Base-by-base conservation (phyloP, 768 basidiomycete genomes). In the Boletus insuetus region DNA sequence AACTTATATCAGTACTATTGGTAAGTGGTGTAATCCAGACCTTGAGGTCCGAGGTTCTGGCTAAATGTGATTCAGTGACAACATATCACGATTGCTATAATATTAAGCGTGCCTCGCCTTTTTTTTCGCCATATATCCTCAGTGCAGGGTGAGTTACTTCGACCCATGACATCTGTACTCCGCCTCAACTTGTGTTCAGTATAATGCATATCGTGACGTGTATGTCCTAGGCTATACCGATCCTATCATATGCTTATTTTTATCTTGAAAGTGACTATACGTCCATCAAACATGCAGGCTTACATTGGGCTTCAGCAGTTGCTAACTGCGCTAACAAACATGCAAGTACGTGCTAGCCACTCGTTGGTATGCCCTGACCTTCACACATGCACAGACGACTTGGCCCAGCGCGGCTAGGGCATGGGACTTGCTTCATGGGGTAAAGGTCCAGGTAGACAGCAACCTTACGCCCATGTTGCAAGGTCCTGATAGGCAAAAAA, bases 131-230 rank as follows among this genome's bases (percentile, higher is more conserved):
- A 10, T 87, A 86, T 69, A 74, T 90, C 20, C 78, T 91, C 31
- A 81, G 79, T 59, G 83, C 89, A 53, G 84, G 86, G 89, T 91
- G 69, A 61, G 87, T 73, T 29, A 41, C 35, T 38, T 56, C 6
- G 16, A 46, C 26, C 16, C n/a, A 40, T 49, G 40, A 20, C 4
- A 6, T 39, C n/a, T 53, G 6, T 38, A 10, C 24, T 12, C 20
- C 8, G 14, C 37, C 55, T 53, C 56, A 38, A 58, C 31, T 7
- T 53, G 38, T 46, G 55, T 46, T 20, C 64, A 90, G 89, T 29
- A 86, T 91, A 61, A 89, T 90, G 88, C 88, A 91, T 63, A 80
- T 89, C 41, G 73, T 88, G 60, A 87, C 87, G 17, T 65, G 89
- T 89, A 69, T 58, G 85, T 70, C 49, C 41, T 34, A 9, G 32